Evolutionary conservation across 2,329 filamentous ascomycete genomes (phyloP).

Genomic region (Aureobasidium sp.): DNA sequence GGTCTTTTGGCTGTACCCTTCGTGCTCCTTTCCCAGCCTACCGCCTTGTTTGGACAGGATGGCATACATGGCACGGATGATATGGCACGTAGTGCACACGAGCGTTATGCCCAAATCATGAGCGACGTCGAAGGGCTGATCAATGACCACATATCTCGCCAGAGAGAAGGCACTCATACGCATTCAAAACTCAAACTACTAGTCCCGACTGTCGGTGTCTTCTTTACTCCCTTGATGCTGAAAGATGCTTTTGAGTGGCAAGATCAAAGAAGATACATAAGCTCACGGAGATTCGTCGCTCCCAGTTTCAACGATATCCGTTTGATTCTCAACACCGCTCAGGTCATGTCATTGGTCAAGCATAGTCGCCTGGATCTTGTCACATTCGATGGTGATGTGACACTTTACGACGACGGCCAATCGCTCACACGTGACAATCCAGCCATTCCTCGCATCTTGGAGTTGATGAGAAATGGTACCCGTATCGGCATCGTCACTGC

Average conservation of each 20-base stretch:
- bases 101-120: slow-evolving; percentile 92
- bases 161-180: slow-evolving; percentile 51
- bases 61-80: slow-evolving; percentile 56
- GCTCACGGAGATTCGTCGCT: slow-evolving; percentile 82
- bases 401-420: slow-evolving; percentile 77
- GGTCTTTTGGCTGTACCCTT: slow-evolving; percentile 84
- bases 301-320: slow-evolving; percentile 97
- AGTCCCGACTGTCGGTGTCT: slow-evolving; percentile 83
- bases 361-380: slow-evolving; percentile 69
- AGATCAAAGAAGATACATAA: slow-evolving; percentile 79
- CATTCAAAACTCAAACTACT: slow-evolving; percentile 82
- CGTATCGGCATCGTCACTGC: slow-evolving; percentile 94
- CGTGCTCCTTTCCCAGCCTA: slow-evolving; percentile 91
- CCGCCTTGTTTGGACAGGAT: slow-evolving; percentile 69
- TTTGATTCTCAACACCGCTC: slow-evolving; percentile 87
- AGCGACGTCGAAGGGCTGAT: slow-evolving; percentile 87
- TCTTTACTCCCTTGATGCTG: slow-evolving; percentile 82
- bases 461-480: slow-evolving; percentile 69
- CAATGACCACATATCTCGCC: slow-evolving; percentile 78
- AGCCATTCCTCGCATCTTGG: slow-evolving; percentile 61
- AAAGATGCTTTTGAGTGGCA: slow-evolving; percentile 90
- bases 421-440: slow-evolving; percentile 69
- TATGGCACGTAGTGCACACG: slow-evolving; percentile 73
- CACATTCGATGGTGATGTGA: slow-evolving; percentile 97
- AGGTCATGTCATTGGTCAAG: slow-evolving; percentile 82